phyloP scores from a whole-genome alignment of 495 filamentous ascomycete species.

The Stereocaulon alpinum region DNA sequence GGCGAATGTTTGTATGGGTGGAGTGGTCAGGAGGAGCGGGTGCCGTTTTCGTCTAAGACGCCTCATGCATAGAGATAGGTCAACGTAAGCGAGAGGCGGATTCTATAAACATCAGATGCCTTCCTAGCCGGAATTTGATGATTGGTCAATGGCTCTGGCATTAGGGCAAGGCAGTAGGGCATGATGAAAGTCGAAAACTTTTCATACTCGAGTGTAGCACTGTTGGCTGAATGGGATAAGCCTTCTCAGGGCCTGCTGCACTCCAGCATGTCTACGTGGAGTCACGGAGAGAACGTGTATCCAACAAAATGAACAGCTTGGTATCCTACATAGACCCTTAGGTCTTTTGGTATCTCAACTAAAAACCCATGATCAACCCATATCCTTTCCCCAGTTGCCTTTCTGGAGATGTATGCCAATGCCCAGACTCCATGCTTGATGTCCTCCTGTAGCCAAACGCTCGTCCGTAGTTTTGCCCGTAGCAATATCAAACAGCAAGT shows the following conservation, averaged over 20 bases:
- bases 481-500: conserved; percentile 10
- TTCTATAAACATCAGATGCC: not conserved
- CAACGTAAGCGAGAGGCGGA: conserved; percentile 2
- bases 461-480: conserved; percentile 9
- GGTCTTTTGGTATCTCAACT: conserved; percentile 10
- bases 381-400: conserved; percentile 21
- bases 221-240: not conserved
- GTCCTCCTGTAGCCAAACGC: conserved; percentile 6
- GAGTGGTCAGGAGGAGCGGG: not conserved
- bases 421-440: conserved; percentile 6
- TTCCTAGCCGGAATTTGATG: not conserved
- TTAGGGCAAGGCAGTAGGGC: conserved; percentile 1
- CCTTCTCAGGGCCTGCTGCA: not conserved
- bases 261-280: not conserved
- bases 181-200: not conserved
- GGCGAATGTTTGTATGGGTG: not conserved
- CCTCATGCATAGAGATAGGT: not conserved
- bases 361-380: conserved; percentile 1
- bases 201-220: not conserved
- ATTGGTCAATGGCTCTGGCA: conserved; percentile 15
- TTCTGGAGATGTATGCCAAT: conserved; percentile 28
- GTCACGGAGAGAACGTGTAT: not conserved
- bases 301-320: not conserved
- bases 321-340: conserved; percentile 10
- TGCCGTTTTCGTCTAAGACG: not conserved